Conservation (phyloP, 1,284 basidiomycete genomes). For the Moesziomyces sp. region DNA sequence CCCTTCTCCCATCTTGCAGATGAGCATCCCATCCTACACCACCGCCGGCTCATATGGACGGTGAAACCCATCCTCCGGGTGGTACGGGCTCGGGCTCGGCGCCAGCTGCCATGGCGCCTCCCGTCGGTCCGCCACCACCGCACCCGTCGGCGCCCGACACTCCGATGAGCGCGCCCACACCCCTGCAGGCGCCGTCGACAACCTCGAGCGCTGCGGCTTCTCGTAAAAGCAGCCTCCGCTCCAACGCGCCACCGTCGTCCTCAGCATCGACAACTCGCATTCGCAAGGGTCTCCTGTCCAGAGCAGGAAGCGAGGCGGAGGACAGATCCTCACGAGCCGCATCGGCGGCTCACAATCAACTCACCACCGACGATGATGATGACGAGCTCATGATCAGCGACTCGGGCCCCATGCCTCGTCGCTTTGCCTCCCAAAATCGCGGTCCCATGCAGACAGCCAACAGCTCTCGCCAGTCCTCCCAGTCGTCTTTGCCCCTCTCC, state of each 20-base stretch:
- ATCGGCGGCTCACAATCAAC: conserved; percentile 16
- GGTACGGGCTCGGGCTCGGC: background rate
- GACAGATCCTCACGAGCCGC: conserved; percentile 24
- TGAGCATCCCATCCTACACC: too few species aligned
- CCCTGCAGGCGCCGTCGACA: conserved; percentile 17
- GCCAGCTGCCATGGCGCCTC: background rate
- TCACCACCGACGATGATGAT: conserved; percentile 53
- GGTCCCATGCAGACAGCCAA: conserved; percentile 1
- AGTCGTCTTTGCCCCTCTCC: conserved; percentile 30
- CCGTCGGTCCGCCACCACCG: conserved; percentile 16
- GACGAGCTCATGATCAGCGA: conserved; percentile 48
- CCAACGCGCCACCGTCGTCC: conserved; percentile 36
- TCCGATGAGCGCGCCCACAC: conserved; percentile 37
- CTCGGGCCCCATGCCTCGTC: conserved; percentile 49
- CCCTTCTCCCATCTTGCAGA: too few species aligned
- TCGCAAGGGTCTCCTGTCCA: conserved; percentile 40
- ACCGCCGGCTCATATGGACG: too few species aligned
- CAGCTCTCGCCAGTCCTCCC: conserved; percentile 35
- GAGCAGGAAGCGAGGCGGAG: conserved; percentile 46
- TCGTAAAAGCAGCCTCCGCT: conserved; percentile 35
- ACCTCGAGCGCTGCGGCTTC: conserved; percentile 39
- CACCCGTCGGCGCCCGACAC: conserved; percentile 17
- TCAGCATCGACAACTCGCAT: conserved; percentile 41
- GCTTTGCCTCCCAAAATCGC: conserved; percentile 43
- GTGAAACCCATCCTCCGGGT: too few species aligned